A percentile compares a stretch with the other conserved stretches of the same genome.
These are phyloP conservation scores for Malassezia brasiliensis DNA, from an alignment of 1,284 basidiomycete genomes.

Conservation along the genomic window DNA sequence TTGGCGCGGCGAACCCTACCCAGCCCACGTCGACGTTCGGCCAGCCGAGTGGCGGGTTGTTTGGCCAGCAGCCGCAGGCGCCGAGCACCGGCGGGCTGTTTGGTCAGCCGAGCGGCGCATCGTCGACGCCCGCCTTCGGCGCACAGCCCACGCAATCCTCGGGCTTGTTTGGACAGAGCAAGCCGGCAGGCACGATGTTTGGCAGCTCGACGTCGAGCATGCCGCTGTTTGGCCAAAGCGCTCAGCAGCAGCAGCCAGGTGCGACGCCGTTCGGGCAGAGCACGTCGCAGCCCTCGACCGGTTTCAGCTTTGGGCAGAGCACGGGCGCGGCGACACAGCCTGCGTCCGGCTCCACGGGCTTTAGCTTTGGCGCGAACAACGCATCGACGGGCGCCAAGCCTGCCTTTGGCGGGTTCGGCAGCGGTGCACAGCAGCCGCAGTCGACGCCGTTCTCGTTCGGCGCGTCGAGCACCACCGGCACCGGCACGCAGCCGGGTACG, in stretches of 20 bases:
- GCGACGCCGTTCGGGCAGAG: slow-evolving; percentile 29
- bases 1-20: slow-evolving; percentile 22
- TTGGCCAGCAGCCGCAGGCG: slow-evolving; percentile 19
- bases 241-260: slow-evolving; percentile 25
- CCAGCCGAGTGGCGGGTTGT: slow-evolving; percentile 25
- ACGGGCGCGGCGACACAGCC: slow-evolving; percentile 23
- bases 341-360: slow-evolving; percentile 18
- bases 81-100: slow-evolving; percentile 5
- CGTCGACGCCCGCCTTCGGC: slow-evolving; percentile 9
- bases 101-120: slow-evolving; percentile 20
- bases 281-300: slow-evolving; percentile 20
- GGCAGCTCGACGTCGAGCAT: slow-evolving; percentile 1
- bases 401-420: slow-evolving; percentile 25
- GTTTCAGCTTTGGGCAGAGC: slow-evolving; percentile 23
- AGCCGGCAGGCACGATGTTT: slow-evolving; percentile 20
- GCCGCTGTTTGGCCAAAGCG: slow-evolving; percentile 32
- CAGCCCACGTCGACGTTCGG: slow-evolving; percentile 30
- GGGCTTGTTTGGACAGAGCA: slow-evolving; percentile 45
- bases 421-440: slow-evolving; percentile 23
- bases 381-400: slow-evolving; percentile 20
- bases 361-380: slow-evolving; percentile 24
- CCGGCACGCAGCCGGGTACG: slow-evolving; percentile 8
- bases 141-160: slow-evolving; percentile 12
- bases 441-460: slow-evolving; percentile 41
- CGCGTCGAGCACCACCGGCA: slow-evolving; percentile 1